Percentiles rank a stretch among this genome's conserved stretches.
phyloP scores from a whole-genome alignment of 345 rosid species.

The Chamaenerion angustifolium region DNA sequence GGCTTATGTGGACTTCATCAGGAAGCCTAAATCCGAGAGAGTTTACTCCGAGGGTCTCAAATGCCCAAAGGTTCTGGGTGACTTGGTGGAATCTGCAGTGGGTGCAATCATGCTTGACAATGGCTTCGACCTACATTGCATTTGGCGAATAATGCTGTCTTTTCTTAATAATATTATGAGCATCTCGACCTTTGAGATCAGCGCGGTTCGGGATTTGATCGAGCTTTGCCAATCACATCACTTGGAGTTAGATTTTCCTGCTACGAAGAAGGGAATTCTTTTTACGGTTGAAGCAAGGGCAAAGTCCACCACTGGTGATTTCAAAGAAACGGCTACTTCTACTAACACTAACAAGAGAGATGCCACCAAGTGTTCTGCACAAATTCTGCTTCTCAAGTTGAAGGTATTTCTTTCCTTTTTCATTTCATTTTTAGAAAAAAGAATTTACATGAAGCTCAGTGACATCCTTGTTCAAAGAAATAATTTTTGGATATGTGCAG shows the following conservation, averaged over 20 bases:
- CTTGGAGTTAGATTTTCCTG: conserved; percentile 24
- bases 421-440: too few species aligned
- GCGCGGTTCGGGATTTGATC: conserved; percentile 49
- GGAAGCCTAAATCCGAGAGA: conserved; percentile 18
- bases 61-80: conserved; percentile 93
- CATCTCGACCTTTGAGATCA: conserved; percentile 49
- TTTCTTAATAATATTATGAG: conserved; percentile 44
- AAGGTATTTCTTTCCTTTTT: conserved; percentile 31
- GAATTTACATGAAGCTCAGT: too few species aligned
- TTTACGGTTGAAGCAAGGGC: conserved; percentile 26
- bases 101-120: conserved; percentile 80
- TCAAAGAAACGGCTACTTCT: conserved; percentile 22
- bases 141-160: conserved; percentile 66
- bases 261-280: conserved; percentile 23
- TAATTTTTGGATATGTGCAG: too few species aligned
- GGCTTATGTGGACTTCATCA: conserved; percentile 36
- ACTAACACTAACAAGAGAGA: conserved; percentile 44
- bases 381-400: conserved; percentile 24
- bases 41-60: conserved; percentile 43
- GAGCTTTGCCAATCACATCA: conserved; percentile 62
- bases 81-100: conserved; percentile 69
- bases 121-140: conserved; percentile 52
- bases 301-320: conserved; percentile 21
- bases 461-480: too few species aligned
- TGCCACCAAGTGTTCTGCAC: conserved; percentile 43